phyloP scores from a whole-genome alignment of 768 basidiomycete genomes.

The Candolleomyces eurysporus region DNA sequence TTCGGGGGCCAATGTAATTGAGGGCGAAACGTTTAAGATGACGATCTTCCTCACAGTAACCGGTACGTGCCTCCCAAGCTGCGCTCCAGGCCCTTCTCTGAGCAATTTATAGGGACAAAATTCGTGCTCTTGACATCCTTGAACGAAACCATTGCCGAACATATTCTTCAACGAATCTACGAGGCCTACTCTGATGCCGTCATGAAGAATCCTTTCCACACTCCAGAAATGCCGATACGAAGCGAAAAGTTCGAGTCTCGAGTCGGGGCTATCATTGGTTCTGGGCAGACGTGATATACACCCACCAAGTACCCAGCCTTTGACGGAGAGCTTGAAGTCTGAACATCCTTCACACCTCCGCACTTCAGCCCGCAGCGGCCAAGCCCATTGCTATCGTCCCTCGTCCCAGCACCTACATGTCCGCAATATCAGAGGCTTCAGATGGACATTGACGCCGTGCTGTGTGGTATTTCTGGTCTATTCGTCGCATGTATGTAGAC shows the following conservation, averaged over 20 bases:
- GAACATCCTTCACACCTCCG: no score
- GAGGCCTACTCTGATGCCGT: constrained; percentile 93
- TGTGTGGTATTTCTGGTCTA: no score
- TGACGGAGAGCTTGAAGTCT: no score
- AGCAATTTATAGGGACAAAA: constrained; percentile 70
- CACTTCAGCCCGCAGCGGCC: no score
- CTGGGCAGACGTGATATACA: constrained; percentile 28
- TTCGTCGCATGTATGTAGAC: no score
- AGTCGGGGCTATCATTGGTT: constrained; percentile 59
- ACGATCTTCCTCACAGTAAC: constrained; percentile 87
- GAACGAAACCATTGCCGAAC: constrained; percentile 64
- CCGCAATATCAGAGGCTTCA: no score
- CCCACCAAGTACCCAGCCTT: background rate
- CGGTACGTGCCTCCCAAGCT: constrained; percentile 46
- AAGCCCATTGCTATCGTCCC: no score
- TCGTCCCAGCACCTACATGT: no score
- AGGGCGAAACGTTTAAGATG: constrained; percentile 94
- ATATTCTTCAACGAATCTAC: constrained; percentile 81
- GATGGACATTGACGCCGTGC: no score
- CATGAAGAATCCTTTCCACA: constrained; percentile 99
- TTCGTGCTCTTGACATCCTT: constrained; percentile 90
- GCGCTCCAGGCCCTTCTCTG: background rate
- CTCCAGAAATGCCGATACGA: constrained; percentile 98
- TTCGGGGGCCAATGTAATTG: constrained; percentile 93
- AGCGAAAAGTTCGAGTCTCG: constrained; percentile 83